Evolutionary conservation across 345 rosid species (phyloP).

Genomic region (Ailanthus altissimus): DNA sequence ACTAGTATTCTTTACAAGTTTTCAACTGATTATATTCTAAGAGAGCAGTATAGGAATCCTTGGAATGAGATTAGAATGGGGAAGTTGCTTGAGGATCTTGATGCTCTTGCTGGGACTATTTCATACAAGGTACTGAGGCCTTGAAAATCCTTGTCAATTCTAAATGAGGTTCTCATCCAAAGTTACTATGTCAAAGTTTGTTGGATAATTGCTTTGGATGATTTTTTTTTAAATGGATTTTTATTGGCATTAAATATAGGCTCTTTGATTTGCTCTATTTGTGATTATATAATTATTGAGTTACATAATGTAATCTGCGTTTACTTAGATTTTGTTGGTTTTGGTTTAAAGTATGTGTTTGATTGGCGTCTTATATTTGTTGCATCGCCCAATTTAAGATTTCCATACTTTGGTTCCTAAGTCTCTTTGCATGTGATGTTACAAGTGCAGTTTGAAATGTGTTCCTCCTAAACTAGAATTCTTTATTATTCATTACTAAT

Average conservation of each 20-base stretch:
- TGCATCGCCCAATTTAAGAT: not conserved
- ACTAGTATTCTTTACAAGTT: slow-evolving; percentile 69
- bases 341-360: no score
- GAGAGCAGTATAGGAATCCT: slow-evolving; percentile 86
- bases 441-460: no score
- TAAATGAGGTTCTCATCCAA: not conserved
- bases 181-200: not conserved
- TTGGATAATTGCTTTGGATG: not conserved
- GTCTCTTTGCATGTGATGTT: no score
- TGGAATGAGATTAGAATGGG: slow-evolving; percentile 86
- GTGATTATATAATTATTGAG: not conserved
- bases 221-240: not conserved
- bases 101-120: slow-evolving; percentile 92
- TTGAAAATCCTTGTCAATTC: not conserved
- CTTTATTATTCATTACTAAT: no score
- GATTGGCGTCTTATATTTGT: no score
- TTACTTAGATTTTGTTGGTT: no score
- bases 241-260: slow-evolving; percentile 6
- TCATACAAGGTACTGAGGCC: slow-evolving; percentile 86
- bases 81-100: slow-evolving; percentile 87
- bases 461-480: no score
- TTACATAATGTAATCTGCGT: not conserved
- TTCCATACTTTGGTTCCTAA: not conserved
- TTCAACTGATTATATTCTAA: slow-evolving; percentile 67
- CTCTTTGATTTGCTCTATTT: not conserved